Evolutionary conservation across 768 basidiomycete species (phyloP).

Genomic region (Boletus sp.): DNA sequence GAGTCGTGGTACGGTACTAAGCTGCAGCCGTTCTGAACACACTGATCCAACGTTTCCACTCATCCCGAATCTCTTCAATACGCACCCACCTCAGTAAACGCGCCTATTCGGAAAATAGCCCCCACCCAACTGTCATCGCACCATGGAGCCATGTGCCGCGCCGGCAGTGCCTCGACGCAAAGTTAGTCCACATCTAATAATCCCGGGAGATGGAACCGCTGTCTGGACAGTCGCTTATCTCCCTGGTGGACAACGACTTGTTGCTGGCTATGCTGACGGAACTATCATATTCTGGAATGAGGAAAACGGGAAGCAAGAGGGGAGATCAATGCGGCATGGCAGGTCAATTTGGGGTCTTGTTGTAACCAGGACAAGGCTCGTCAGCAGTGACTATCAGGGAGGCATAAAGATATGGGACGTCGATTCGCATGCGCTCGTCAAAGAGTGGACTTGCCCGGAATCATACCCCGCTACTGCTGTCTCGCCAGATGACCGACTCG

Average conservation of each 20-base stretch:
- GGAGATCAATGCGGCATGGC: not conserved
- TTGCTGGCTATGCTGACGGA: not conserved
- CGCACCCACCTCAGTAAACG: not conserved
- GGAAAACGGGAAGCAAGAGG: not conserved
- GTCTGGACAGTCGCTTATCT: not conserved
- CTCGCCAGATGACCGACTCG: not conserved
- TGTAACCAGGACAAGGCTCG: not conserved
- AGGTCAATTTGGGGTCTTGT: not conserved
- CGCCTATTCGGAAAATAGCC: not conserved
- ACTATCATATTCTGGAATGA: not conserved
- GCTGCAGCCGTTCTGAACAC: not conserved
- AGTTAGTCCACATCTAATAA: not conserved
- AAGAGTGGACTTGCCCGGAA: not conserved
- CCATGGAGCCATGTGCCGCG: not conserved
- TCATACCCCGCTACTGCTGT: not conserved
- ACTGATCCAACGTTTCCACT: not conserved
- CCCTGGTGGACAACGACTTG: not conserved
- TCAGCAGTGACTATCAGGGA: not conserved
- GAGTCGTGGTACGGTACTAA: not conserved
- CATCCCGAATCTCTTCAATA: not conserved
- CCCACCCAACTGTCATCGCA: not conserved
- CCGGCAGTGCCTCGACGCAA: not conserved
- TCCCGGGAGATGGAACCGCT: not conserved
- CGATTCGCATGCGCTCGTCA: not conserved
- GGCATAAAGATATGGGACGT: conserved; percentile 3